phyloP scores from a whole-genome alignment of 2,329 filamentous ascomycete species.

The Periconia sp. region DNA sequence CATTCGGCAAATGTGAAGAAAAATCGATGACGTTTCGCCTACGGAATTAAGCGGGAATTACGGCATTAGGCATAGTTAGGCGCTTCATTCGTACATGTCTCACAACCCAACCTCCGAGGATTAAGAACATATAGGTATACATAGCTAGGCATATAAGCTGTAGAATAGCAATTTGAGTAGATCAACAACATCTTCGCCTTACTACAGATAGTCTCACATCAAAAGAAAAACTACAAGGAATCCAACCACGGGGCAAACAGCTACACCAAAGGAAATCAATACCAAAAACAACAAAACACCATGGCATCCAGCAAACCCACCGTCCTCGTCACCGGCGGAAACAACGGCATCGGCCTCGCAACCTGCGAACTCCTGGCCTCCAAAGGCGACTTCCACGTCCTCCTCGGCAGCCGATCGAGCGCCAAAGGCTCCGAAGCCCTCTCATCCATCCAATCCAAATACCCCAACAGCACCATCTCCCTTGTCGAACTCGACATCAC shows the following conservation, averaged over 20 bases:
- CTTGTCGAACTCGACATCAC: constrained; percentile 42
- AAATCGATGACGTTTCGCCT: background rate
- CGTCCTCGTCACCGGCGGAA: constrained; percentile 36
- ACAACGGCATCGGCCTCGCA: constrained; percentile 40
- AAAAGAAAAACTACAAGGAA: background rate
- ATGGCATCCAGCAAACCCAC: constrained; percentile 21
- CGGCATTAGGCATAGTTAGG: background rate
- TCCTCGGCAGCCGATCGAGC: constrained; percentile 35
- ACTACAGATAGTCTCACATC: background rate
- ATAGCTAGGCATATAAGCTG: no score
- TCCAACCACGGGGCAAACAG: background rate
- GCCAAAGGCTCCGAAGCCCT: constrained; percentile 36
- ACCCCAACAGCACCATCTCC: constrained; percentile 31
- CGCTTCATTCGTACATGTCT: background rate
- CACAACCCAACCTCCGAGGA: no score
- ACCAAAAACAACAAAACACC: background rate
- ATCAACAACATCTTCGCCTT: no score
- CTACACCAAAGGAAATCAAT: background rate
- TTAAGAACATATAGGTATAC: no score
- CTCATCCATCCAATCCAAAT: constrained; percentile 24
- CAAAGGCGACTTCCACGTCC: constrained; percentile 36
- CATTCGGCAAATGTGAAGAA: no score
- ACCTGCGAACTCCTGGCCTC: constrained; percentile 30
- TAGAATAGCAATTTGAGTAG: no score
- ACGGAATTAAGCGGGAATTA: background rate